These are phyloP conservation scores for Scutellaria baicalensis DNA, from an alignment of 257 asterid species.

Conservation along the genomic window DNA sequence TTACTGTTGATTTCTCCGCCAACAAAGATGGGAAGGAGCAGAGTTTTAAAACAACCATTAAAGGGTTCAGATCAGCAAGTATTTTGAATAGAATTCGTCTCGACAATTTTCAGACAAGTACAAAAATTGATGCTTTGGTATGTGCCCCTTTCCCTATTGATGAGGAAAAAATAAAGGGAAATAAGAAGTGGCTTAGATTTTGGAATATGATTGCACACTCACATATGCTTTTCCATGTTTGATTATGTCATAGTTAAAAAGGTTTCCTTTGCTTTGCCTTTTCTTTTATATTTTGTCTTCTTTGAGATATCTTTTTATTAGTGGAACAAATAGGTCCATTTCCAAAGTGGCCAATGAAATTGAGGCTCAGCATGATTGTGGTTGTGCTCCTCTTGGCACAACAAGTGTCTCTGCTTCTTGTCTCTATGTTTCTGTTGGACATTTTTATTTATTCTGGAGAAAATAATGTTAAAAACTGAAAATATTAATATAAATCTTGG, in stretches of 20 bases:
- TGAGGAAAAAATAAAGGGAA: not conserved
- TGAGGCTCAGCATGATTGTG: not conserved
- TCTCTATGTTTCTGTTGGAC: too few species aligned
- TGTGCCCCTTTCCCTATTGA: slow-evolving; percentile 4
- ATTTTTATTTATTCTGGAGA: too few species aligned
- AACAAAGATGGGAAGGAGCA: slow-evolving; percentile 41
- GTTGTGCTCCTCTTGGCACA: not conserved
- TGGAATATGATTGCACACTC: not conserved
- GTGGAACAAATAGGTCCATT: not conserved
- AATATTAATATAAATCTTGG: too few species aligned
- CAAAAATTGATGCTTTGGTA: slow-evolving; percentile 97
- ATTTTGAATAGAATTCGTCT: slow-evolving; percentile 77
- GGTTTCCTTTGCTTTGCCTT: not conserved
- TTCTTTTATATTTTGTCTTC: not conserved
- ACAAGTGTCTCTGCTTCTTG: too few species aligned
- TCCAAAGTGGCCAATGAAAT: not conserved
- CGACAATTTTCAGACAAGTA: slow-evolving; percentile 74
- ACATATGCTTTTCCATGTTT: not conserved
- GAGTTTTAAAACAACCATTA: slow-evolving; percentile 42
- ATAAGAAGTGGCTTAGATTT: not conserved
- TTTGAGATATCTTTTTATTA: not conserved
- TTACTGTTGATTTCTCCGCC: slow-evolving; percentile 76
- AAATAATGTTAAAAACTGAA: too few species aligned
- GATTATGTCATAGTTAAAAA: not conserved
- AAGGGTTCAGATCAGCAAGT: slow-evolving; percentile 76